These are phyloP conservation scores for Daldinia caldariorum DNA, from an alignment of 495 filamentous ascomycete species.

Conservation along the genomic window DNA sequence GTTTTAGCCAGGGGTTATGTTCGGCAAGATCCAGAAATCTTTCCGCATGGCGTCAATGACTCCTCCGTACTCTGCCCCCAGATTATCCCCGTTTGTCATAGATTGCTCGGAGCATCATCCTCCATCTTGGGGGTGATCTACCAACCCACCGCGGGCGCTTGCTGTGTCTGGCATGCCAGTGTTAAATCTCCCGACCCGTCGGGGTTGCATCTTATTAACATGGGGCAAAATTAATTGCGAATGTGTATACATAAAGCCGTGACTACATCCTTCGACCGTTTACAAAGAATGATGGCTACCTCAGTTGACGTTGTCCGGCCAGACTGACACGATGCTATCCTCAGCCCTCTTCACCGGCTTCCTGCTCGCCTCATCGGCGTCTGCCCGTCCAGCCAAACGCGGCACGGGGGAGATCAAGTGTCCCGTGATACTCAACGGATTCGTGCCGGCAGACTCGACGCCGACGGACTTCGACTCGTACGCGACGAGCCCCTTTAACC, in stretches of 20 bases:
- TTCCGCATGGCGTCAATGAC: conserved; percentile 38
- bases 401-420: conserved; percentile 52
- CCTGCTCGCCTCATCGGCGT: conserved; percentile 34
- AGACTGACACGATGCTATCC: conserved; percentile 41
- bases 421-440: conserved; percentile 58
- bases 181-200: conserved; percentile 21
- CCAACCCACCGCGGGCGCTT: conserved; percentile 34
- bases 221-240: not conserved
- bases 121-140: conserved; percentile 37
- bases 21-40: conserved; percentile 36
- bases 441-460: conserved; percentile 44
- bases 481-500: conserved; percentile 55
- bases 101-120: conserved; percentile 43
- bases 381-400: conserved; percentile 33
- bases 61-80: conserved; percentile 25
- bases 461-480: conserved; percentile 56
- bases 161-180: conserved; percentile 3
- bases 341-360: conserved; percentile 35
- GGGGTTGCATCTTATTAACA: conserved; percentile 14
- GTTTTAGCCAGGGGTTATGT: conserved; percentile 38
- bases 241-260: conserved; percentile 25
- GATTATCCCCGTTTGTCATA: conserved; percentile 34
- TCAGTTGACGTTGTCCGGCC: not conserved
- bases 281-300: not conserved
- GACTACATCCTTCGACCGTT: not conserved